Evolutionary conservation across 371 early-diverging fungal species (phyloP).

Genomic region (Zopfochytrium polystomum): DNA sequence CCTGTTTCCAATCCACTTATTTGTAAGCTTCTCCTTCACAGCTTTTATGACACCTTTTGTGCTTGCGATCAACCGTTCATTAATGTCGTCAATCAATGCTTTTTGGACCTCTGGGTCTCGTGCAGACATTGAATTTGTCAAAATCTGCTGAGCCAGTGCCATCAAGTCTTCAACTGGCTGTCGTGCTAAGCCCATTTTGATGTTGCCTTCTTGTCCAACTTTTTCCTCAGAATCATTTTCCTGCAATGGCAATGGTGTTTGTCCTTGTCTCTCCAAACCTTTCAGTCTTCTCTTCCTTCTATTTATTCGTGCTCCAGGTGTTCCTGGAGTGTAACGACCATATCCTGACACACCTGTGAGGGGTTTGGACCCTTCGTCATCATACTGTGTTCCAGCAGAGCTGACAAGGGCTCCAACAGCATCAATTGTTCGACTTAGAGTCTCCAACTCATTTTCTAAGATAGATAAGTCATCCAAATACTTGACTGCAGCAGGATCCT

Average conservation of each 20-base stretch:
- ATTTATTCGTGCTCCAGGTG: not conserved
- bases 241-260: no score
- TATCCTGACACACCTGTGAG: not conserved
- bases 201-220: not conserved
- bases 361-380: not conserved
- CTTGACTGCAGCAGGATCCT: slow-evolving; percentile 15
- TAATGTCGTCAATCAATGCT: slow-evolving; percentile 33
- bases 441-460: slow-evolving; percentile 27
- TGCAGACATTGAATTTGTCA: slow-evolving; percentile 1
- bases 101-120: slow-evolving; percentile 25
- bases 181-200: not conserved
- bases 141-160: slow-evolving; percentile 26
- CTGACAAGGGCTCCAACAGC: not conserved
- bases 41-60: slow-evolving; percentile 42
- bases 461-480: slow-evolving; percentile 22
- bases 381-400: not conserved
- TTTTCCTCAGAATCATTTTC: not conserved
- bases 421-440: not conserved
- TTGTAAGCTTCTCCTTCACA: slow-evolving; percentile 46
- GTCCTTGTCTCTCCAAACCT: not conserved
- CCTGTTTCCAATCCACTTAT: slow-evolving; percentile 46
- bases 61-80: slow-evolving; percentile 34
- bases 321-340: slow-evolving; percentile 20
- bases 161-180: slow-evolving; percentile 21
- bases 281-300: not conserved